These are phyloP conservation scores for Plectosphaerella sp. DNA, from an alignment of 2,329 filamentous ascomycete genomes.

Conservation along the genomic window DNA sequence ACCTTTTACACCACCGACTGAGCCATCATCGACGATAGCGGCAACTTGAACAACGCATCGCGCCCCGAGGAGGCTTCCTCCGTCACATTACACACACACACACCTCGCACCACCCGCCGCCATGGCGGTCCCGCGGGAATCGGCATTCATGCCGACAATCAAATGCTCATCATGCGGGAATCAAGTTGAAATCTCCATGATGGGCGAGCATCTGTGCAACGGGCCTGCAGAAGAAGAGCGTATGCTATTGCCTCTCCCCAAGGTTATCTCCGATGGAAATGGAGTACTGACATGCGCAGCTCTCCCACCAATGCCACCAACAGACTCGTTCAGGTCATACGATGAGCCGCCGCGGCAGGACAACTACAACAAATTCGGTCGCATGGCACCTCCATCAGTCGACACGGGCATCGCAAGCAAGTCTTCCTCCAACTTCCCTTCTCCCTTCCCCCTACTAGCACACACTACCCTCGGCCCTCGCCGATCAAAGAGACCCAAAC, in stretches of 20 bases:
- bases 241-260: neutral
- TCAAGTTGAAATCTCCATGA: slow-evolving; percentile 76
- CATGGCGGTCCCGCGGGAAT: slow-evolving; percentile 54
- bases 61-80: too few species aligned
- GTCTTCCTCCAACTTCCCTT: slow-evolving; percentile 14
- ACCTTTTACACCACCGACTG: too few species aligned
- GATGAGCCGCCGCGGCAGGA: slow-evolving; percentile 17
- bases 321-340: slow-evolving; percentile 21
- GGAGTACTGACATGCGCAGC: slow-evolving; percentile 17
- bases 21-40: too few species aligned
- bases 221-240: slow-evolving; percentile 30
- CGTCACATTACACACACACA: too few species aligned
- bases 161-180: slow-evolving; percentile 79
- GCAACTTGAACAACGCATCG: too few species aligned
- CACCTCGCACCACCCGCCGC: slow-evolving; percentile 16
- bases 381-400: slow-evolving; percentile 38
- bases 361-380: slow-evolving; percentile 34
- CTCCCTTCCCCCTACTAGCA: neutral
- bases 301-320: slow-evolving; percentile 30
- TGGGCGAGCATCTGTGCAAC: slow-evolving; percentile 79
- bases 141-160: slow-evolving; percentile 73
- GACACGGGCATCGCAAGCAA: slow-evolving; percentile 51
- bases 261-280: neutral
- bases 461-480: neutral
- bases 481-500: neutral